A percentile compares a stretch with the other conserved stretches of the same genome.
Conservation (phyloP, 805 yeast genomes). For the Hanseniaspora jakobsenii region DNA sequence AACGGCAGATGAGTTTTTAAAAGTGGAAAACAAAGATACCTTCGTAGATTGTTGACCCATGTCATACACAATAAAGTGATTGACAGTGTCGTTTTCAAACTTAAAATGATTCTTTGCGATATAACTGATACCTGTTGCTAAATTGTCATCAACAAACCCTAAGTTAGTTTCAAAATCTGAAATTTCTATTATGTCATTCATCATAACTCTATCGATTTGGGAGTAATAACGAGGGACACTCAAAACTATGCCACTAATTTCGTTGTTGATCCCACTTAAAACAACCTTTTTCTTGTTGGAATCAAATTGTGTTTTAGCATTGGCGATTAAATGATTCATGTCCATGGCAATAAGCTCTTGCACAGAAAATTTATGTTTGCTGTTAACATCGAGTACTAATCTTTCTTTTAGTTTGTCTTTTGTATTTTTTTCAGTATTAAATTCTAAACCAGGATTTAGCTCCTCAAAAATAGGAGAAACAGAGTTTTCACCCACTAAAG, state of each 20-base stretch:
- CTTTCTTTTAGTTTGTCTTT: too few relatives aligned
- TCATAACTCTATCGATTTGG: conserved; percentile 54
- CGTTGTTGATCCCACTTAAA: conserved; percentile 33
- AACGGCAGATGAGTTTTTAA: conserved; percentile 37
- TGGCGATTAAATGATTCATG: conserved; percentile 46
- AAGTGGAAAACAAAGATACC: conserved; percentile 56
- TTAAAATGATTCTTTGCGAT: conserved; percentile 37
- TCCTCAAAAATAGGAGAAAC: conserved; percentile 36
- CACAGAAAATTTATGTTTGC: conserved; percentile 33
- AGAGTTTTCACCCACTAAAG: conserved; percentile 52
- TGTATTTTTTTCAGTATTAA: conserved; percentile 22
- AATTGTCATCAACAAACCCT: conserved; percentile 74
- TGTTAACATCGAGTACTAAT: conserved; percentile 34
- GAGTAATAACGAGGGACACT: conserved; percentile 65
- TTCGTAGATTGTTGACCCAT: conserved; percentile 87
- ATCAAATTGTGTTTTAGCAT: conserved; percentile 56
- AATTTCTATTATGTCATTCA: conserved; percentile 57
- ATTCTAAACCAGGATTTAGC: conserved; percentile 50
- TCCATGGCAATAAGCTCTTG: conserved; percentile 85
- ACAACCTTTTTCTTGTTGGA: conserved; percentile 35
- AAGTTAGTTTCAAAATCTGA: conserved; percentile 51
- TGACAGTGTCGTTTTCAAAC: conserved; percentile 34
- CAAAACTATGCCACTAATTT: conserved; percentile 55
- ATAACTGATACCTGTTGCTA: conserved; percentile 80
- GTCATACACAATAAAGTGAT: conserved; percentile 66